Base-by-base conservation (phyloP, 2,329 filamentous ascomycete species). In the Colletotrichum sp. region DNA sequence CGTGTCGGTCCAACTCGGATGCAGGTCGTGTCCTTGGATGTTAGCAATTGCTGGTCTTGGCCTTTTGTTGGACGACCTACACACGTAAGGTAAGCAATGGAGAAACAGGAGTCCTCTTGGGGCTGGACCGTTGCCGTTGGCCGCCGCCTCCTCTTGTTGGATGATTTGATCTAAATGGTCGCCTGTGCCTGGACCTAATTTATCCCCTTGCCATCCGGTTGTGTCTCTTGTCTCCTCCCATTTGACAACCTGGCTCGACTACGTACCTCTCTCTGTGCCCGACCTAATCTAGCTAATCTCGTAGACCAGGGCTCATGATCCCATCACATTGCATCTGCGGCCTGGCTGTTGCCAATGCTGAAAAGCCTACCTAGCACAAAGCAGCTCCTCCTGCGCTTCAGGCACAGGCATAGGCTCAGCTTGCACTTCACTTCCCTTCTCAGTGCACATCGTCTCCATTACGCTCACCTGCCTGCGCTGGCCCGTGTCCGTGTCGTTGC, bases 241-340 rank as follows among this genome's bases (percentile, higher is more conserved):
- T 72, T 65, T 67, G 62, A 57, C 63, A 34, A 44, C 28, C 44
- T 52, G 44, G 44, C 13, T 44, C 15, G 21, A 28, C 28, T 73
- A 13, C 21, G 67, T 32, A 57, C 71, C 57, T 49, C 32, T 71
- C 67, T 57, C 57, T 34, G 44, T 52, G 44, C 44, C 44, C 60
- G 52, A 59, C 69, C 69, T 65, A 68, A 67, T 60, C 39, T 67
- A 68, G 69, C 64, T 63, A 73, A 69, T 73, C 70, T 69, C 64
- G 36, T 44, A 60, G 24, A 60, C 64, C 32, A 60, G 73, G 71
- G 67, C 16, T 55, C 44, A 49, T 74, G 64, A 64, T 69, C 71
- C 74, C 65, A 75, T 76, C 71, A 76, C 74, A 69, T 39, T 69
- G 69, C 73, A 55, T 62, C 52, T 55, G 49, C 69, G 44, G 59